Evolutionary conservation across 352 stramenopile species (phyloP).

Genomic region (Pythium brassicae): DNA sequence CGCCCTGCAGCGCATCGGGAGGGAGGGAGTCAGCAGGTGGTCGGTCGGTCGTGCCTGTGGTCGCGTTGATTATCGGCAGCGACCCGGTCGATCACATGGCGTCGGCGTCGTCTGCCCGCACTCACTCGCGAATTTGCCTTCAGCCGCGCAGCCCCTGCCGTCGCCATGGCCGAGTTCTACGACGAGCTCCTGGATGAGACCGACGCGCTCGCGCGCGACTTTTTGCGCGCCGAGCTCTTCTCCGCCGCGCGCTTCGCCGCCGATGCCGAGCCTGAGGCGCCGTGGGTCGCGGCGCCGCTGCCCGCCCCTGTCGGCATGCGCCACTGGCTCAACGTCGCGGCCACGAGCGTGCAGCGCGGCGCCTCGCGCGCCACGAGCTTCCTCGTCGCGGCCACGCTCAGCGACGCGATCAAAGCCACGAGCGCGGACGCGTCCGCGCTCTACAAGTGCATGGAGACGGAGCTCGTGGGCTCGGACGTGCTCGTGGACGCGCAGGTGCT

Average conservation of each 20-base stretch:
- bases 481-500: conserved; percentile 68
- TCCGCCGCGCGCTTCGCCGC: conserved; percentile 13
- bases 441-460: conserved; percentile 51
- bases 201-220: conserved; percentile 13
- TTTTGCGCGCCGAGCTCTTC: conserved; percentile 11
- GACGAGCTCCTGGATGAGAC: conserved; percentile 12
- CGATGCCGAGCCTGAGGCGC: conserved; percentile 19
- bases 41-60: no score
- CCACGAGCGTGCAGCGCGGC: conserved; percentile 35
- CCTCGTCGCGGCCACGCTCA: conserved; percentile 46
- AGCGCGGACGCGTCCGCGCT: conserved; percentile 45
- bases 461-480: conserved; percentile 47
- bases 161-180: conserved; percentile 10
- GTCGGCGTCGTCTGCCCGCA: no score
- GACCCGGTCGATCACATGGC: no score
- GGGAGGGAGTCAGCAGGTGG: no score
- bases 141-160: neutral
- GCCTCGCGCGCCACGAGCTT: conserved; percentile 53
- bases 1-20: no score
- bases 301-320: conserved; percentile 37
- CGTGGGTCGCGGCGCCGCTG: conserved; percentile 32
- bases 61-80: no score
- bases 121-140: no score
- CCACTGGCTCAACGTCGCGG: conserved; percentile 36
- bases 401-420: conserved; percentile 55